Base-by-base conservation (phyloP, 306 rosid species). In the Inga oerstediana region DNA sequence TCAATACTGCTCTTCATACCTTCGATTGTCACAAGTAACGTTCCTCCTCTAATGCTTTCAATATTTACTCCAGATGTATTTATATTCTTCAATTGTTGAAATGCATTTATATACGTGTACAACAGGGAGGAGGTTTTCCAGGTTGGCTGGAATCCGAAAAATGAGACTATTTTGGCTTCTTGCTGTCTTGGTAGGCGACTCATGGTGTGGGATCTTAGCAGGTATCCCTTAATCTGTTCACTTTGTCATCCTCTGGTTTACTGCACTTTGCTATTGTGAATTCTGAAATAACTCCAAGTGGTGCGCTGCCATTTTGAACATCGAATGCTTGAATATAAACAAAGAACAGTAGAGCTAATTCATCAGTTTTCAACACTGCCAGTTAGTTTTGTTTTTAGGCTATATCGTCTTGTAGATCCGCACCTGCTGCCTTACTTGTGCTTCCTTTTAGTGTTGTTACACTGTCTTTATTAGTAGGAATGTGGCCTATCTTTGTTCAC, bases 181-280 rank as follows among this genome's bases (percentile, higher is more conserved):
- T 97, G 99, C 84, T 92, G 97, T 85, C 95, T 94, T 75, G 99
- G 98, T 56, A 85, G 98, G 91, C 92, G 99, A 78, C 99, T 97
- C 73, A 97, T 97, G 99, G 98, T 97, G 86, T 97, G 99, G 99
- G 97, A 97, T 89, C 98, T 92, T 74, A 97, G 99, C 97, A 97
- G 99, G 99, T 97, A 91, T 77, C 74, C 75, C 68, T 71, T 80
- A 10, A 71, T 74, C 17, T 51, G 72, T 81, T 65, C 72, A 27
- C 22, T 72, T 84, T 24, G 15, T 35, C 78, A 19, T 66, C 24
- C 74, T 79, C 73, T 16, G 48, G 7, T 45, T 83, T 24, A 27
- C 15, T 10, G 9, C 37, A 14, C 3, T 27, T 64, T 14, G 17
- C 5, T 4, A 27, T 3, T 27, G 39, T 24, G 27, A 10, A 35